phyloP scores from a whole-genome alignment of 73 alveolate genomes.

The Paramecium bursaria region DNA sequence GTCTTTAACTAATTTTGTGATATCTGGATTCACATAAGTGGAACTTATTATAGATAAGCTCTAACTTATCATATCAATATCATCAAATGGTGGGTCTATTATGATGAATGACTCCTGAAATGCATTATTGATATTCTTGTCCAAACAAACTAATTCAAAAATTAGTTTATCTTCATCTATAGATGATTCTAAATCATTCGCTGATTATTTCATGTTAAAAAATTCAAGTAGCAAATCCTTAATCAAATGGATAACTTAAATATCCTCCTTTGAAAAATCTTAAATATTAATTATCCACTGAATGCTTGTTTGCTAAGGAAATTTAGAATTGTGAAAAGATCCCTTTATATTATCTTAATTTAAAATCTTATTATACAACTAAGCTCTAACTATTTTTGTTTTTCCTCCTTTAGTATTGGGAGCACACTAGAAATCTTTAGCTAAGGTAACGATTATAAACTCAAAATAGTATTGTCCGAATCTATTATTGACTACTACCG shows the following conservation, averaged over 20 bases:
- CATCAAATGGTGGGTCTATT: constrained; percentile 35
- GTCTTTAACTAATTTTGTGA: background rate
- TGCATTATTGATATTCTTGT: background rate
- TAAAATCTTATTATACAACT: background rate
- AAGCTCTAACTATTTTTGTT: background rate
- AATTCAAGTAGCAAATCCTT: constrained; percentile 20
- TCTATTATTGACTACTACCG: constrained; percentile 15
- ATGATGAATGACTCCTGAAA: background rate
- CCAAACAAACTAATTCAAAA: constrained; percentile 19
- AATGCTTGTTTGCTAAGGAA: constrained; percentile 5
- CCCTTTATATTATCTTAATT: background rate
- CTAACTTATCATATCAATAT: constrained; percentile 22
- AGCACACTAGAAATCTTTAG: background rate
- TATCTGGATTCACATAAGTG: constrained; percentile 7
- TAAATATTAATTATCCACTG: constrained; percentile 10
- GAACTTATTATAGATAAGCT: constrained; percentile 15
- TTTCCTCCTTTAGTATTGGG: background rate
- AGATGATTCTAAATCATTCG: constrained; percentile 5
- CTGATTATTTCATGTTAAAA: background rate
- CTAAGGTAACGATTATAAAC: constrained; percentile 37
- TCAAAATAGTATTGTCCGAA: constrained; percentile 4
- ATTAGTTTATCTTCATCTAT: constrained; percentile 25
- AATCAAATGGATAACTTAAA: background rate
- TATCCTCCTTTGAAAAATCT: constrained; percentile 3
- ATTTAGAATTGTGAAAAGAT: background rate